phyloP scores from a whole-genome alignment of 805 yeast species.

The Saccharomycopsis vini region DNA sequence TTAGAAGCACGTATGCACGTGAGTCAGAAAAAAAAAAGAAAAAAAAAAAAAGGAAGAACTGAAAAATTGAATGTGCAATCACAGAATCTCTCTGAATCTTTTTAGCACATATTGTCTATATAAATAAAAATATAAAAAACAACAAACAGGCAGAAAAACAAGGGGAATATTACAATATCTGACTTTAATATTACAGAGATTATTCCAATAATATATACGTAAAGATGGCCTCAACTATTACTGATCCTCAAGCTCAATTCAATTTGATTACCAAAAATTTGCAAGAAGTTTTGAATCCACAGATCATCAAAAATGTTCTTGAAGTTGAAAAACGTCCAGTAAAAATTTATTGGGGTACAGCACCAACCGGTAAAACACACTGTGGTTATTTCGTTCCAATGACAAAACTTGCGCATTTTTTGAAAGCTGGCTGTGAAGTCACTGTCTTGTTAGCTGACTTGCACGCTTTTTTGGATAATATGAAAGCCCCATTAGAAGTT shows the following conservation, averaged over 20 bases:
- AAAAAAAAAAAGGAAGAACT: no score
- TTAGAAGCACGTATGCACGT: no score
- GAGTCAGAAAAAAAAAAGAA: no score
- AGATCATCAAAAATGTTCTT: slow-evolving; percentile 75
- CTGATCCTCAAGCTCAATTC: slow-evolving; percentile 54
- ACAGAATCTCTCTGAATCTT: no score
- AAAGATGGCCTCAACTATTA: slow-evolving; percentile 7
- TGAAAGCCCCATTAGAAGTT: slow-evolving; percentile 95
- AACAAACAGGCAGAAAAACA: no score
- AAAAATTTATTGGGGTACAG: slow-evolving; percentile 96
- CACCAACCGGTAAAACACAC: slow-evolving; percentile 98
- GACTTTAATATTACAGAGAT: no score
- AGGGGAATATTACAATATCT: no score
- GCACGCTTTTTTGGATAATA: slow-evolving; percentile 94
- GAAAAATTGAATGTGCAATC: no score
- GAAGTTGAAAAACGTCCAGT: slow-evolving; percentile 77
- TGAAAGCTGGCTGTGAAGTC: slow-evolving; percentile 94
- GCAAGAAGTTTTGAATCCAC: slow-evolving; percentile 86
- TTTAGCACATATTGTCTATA: no score
- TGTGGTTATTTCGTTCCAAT: slow-evolving; percentile 98
- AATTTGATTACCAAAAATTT: slow-evolving; percentile 73
- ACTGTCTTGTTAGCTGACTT: slow-evolving; percentile 87
- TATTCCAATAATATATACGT: no score
- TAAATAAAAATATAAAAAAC: no score
- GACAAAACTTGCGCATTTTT: slow-evolving; percentile 91